Conservation (phyloP, 2,329 filamentous ascomycete genomes). For the Paramyrothecium roridum region DNA sequence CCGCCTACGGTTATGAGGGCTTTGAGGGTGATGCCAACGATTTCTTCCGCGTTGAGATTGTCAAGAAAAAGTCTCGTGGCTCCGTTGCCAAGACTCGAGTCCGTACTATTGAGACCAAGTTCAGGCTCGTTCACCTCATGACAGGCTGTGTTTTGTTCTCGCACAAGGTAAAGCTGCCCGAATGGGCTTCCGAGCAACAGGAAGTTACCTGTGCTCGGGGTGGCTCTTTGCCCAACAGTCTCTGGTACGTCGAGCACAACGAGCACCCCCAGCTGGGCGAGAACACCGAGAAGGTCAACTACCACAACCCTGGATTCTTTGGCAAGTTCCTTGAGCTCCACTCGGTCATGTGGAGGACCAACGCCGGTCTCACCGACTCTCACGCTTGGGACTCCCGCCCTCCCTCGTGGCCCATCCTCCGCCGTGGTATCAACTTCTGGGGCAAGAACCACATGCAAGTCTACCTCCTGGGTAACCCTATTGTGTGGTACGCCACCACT, state of each 20-base stretch:
- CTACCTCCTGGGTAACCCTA: constrained; percentile 90
- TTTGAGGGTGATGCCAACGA: constrained; percentile 98
- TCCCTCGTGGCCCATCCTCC: constrained; percentile 85
- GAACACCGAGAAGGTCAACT: constrained; percentile 91
- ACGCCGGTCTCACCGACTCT: constrained; percentile 91
- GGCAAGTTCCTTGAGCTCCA: constrained; percentile 98
- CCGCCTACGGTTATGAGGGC: constrained; percentile 94
- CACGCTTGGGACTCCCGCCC: constrained; percentile 98
- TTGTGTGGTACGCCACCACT: constrained; percentile 92
- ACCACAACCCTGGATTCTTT: constrained; percentile 89
- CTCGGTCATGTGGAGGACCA: constrained; percentile 98
- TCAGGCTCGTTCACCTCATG: constrained; percentile 93
- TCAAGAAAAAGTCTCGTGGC: constrained; percentile 82
- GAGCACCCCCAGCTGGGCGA: constrained; percentile 73
- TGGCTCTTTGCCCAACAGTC: constrained; percentile 89
- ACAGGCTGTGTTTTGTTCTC: constrained; percentile 95
- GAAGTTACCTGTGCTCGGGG: constrained; percentile 96
- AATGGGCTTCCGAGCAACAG: constrained; percentile 97
- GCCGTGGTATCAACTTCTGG: constrained; percentile 99
- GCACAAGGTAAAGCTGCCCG: constrained; percentile 97
- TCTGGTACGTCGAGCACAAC: constrained; percentile 96
- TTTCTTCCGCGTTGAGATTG: constrained; percentile 89
- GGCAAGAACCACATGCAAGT: constrained; percentile 90
- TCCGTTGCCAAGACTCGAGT: constrained; percentile 77
- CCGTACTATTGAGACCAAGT: constrained; percentile 94